Base-by-base conservation (phyloP, 78 protist genomes). In the Planoprotostelium fungivorum region DNA sequence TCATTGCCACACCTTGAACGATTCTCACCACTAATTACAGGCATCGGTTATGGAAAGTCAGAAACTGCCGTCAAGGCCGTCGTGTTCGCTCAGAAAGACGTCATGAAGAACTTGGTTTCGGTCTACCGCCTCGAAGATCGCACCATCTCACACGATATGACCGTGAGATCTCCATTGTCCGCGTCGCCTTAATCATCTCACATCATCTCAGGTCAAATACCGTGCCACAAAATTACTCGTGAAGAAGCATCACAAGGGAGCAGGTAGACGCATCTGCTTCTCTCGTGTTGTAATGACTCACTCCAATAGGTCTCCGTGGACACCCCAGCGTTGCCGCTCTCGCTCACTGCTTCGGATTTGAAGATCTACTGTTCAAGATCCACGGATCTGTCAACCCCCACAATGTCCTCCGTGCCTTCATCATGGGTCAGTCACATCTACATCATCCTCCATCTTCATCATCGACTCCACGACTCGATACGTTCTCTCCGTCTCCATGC, bases 31-130 rank as follows among this genome's bases (percentile, higher is more conserved):
- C 16, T 25, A 25, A 25, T 51, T 51, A 25, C 16, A 51, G 73
- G 73, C 5, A 51, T 89, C 16, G 94, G 94, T 73, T 92, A 92
- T 86, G 94, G 94, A 63, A 92, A 92, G 83, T 90, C 91, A 90
- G 94, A 88, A 0, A 35, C 89, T 29, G 85, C 90, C 5, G 38
- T 38, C 0, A 34, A 85, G 39, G 94, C 94, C 0, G 84, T 89
- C 29, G 23, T 34, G 1, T 86, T 91, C 85, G 89, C 94, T 0
- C 1, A 34, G 0, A 86, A 51, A 86, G 94, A 92, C 63, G 91
- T 92, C 36, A 88, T 83, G 37, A 88, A 89, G 63, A 92, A 89
- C 1, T 86, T 90, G 0, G 86, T 89, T 37, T 87, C 92, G 10
- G 83, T 92, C 5, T 86, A 92, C 38, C n/a, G 86, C 5, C 16